Evolutionary conservation across 108 stramenopile species (phyloP), one percentile per base, ranked within the genome.

Genomic region (Fragilaria crotonensis): DNA sequence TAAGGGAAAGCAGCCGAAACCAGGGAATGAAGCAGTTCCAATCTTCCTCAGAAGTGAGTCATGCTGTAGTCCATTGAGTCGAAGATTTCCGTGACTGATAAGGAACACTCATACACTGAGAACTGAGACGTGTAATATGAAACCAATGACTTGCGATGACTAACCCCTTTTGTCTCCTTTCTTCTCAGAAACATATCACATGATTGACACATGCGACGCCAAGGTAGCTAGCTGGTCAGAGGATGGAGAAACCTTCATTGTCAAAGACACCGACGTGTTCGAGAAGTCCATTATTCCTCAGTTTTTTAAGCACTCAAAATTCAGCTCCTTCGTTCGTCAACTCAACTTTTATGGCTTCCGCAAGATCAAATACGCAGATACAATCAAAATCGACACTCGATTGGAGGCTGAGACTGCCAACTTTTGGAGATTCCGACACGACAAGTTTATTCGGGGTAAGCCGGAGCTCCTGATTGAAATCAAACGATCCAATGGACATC

Each of bases 241-340:
- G 32, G 84, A 88, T 59, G 90, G 90, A 23, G 65, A 76, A 30
- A 84, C 87, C 20, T 92, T 92, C 68, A 66, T 92, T 11, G 85
- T 92, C 30, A 87, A 81, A 65, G 70, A 92, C 62, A 73, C 84
- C 1, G 56, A 64, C 36, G 59, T 69, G 19, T 87, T 92, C 53
- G 90, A 85, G 65, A 68, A 69, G 45, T 68, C 68, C 4, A 80
- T 89, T 57, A 89, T 97, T 33, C 96, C 96, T 4, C 83, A 94
- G 66, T 97, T 87, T 67, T 97, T 97, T 80, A 97, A 97, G 60
- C 96, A 97, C 66, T 79, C 73, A 53, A 97, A 97, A 67, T 95
- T 92, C 57, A 71, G 70, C 25, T 79, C 45, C 30, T 57, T 60
- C 52, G 79, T 82, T 5, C 74, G 90, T 23, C 96, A 95, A 73